phyloP scores from a whole-genome alignment of 2,329 filamentous ascomycete genomes.

The Bipolaris oryzae region DNA sequence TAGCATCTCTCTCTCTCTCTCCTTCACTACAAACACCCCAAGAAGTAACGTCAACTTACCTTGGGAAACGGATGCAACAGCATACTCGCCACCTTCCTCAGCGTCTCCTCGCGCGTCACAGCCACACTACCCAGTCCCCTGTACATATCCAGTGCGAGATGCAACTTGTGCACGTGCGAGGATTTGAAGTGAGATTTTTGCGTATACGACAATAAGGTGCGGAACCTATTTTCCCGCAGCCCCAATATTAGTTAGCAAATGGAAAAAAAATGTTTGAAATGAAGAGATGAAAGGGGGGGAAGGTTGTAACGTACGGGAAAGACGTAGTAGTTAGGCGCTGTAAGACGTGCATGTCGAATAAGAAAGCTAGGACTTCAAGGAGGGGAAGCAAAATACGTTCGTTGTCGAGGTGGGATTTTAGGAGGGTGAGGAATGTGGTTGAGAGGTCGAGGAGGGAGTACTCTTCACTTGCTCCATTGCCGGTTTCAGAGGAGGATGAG shows the following conservation, averaged over 20 bases:
- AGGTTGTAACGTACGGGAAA: conserved; percentile 64
- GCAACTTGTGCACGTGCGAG: conserved; percentile 79
- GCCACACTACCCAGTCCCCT: conserved; percentile 66
- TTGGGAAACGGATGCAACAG: conserved; percentile 82
- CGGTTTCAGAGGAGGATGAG: background rate
- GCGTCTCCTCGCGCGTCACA: conserved; percentile 60
- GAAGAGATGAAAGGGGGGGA: too few species aligned
- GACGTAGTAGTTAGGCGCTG: conserved; percentile 45
- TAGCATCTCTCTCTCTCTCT: conserved; percentile 6
- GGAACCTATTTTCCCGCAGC: too few species aligned
- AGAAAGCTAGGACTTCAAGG: conserved; percentile 76
- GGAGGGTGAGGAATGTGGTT: conserved; percentile 35
- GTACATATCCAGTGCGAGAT: conserved; percentile 81
- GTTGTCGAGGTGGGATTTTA: conserved; percentile 49
- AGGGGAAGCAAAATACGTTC: conserved; percentile 77
- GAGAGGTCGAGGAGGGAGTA: conserved; percentile 36
- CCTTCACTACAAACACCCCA: background rate
- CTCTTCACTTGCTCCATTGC: background rate
- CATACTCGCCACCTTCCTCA: conserved; percentile 73
- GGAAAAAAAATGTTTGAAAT: too few species aligned
- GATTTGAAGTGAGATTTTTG: conserved; percentile 85
- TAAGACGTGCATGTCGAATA: conserved; percentile 59
- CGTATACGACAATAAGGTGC: conserved; percentile 69
- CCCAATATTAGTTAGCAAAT: too few species aligned
- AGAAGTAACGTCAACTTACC: conserved; percentile 49